A percentile compares a stretch with the other conserved stretches of the same genome.
Evolutionary conservation across 371 early-diverging fungal genomes (phyloP).

Genomic region (Haplosporangium sp.): DNA sequence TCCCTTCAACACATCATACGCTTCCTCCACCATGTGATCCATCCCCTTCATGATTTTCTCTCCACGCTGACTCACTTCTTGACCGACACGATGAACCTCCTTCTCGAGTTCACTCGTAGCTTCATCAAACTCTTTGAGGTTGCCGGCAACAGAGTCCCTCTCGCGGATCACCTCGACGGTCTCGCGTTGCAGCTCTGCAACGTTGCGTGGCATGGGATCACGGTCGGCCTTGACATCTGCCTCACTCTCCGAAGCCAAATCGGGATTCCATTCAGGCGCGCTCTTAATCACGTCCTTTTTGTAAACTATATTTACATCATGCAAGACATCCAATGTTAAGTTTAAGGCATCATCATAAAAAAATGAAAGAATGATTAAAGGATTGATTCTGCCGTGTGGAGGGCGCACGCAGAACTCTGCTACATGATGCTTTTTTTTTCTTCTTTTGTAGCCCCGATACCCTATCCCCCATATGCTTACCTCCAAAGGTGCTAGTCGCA

Average conservation of each 20-base stretch:
- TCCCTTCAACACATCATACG: neutral
- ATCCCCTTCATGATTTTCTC: neutral
- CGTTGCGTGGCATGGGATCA: constrained; percentile 24
- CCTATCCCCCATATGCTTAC: neutral
- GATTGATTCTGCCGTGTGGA: too few species aligned
- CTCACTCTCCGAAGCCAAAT: constrained; percentile 55
- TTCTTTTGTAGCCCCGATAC: neutral
- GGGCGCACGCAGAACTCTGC: neutral
- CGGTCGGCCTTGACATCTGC: constrained; percentile 57
- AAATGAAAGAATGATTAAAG: neutral
- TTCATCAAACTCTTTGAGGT: neutral
- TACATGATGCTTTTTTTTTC: neutral
- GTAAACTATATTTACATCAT: neutral
- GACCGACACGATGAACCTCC: neutral
- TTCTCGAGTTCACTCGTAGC: neutral
- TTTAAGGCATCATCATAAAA: neutral
- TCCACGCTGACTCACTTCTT: neutral
- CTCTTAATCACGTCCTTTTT: constrained; percentile 27
- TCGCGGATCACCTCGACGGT: constrained; percentile 14
- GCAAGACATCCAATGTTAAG: neutral
- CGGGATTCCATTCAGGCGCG: constrained; percentile 54
- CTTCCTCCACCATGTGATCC: neutral
- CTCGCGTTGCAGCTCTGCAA: constrained; percentile 43
- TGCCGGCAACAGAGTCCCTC: neutral
- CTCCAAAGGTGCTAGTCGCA: neutral